Conservation (phyloP, 1,139 yeast species). For the Suhomyces taliae region DNA sequence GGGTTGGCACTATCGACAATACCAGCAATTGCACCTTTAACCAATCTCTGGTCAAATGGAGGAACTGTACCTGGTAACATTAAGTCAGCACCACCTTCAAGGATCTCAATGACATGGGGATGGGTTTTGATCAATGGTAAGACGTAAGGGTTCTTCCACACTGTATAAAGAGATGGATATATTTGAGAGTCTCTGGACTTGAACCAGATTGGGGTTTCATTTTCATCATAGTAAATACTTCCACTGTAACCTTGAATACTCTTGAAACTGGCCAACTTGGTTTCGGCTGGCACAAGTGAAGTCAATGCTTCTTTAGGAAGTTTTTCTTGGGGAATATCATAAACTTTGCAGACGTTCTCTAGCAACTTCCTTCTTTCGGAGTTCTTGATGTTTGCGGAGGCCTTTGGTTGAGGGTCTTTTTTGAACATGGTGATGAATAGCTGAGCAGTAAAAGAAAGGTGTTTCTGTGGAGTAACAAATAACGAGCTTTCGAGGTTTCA, state of each 20-base stretch:
- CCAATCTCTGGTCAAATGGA: slow-evolving; percentile 58
- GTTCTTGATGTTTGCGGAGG: slow-evolving; percentile 75
- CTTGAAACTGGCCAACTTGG: slow-evolving; percentile 67
- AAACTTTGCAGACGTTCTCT: slow-evolving; percentile 45
- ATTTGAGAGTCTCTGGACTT: slow-evolving; percentile 53
- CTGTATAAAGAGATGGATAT: slow-evolving; percentile 70
- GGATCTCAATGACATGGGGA: slow-evolving; percentile 61
- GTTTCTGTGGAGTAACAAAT: no score
- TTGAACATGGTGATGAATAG: slow-evolving; percentile 13
- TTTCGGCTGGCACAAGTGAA: slow-evolving; percentile 55
- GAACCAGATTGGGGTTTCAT: slow-evolving; percentile 73
- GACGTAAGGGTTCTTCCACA: slow-evolving; percentile 69
- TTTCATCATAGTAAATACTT: slow-evolving; percentile 60
- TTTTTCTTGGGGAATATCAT: slow-evolving; percentile 43
- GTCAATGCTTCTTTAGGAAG: slow-evolving; percentile 49
- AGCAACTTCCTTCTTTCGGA: slow-evolving; percentile 74
- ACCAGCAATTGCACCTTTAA: slow-evolving; percentile 64
- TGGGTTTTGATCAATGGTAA: slow-evolving; percentile 73
- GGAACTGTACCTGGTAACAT: slow-evolving; percentile 90
- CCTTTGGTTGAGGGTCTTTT: slow-evolving; percentile 50
- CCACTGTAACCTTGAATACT: slow-evolving; percentile 59
- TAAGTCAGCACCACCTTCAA: slow-evolving; percentile 79
- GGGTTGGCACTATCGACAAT: slow-evolving; percentile 65
- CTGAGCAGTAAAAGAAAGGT: not conserved
- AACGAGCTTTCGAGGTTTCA: no score